Conservation (phyloP, 257 asterid species). For the Solanum sejunctum region DNA sequence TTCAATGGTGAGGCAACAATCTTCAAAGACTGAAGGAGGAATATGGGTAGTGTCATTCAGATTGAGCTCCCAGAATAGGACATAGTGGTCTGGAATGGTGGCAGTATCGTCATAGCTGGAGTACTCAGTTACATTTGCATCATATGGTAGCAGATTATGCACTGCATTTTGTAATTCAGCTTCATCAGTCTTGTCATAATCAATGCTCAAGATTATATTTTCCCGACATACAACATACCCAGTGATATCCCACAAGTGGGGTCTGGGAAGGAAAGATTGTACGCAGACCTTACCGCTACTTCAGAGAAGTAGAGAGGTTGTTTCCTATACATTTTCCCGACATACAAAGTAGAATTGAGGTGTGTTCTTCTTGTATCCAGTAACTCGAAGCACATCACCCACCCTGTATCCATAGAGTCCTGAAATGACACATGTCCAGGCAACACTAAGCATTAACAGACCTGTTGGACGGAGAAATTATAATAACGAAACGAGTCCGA, state of each 20-base stretch:
- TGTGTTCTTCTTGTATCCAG: background rate
- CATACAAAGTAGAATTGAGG: background rate
- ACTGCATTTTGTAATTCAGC: conserved; percentile 65
- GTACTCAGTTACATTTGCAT: conserved; percentile 49
- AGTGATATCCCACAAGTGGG: too few relatives aligned
- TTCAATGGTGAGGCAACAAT: conserved; percentile 32
- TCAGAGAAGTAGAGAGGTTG: too few relatives aligned
- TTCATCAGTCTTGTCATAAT: conserved; percentile 72
- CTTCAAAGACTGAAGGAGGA: conserved; percentile 68
- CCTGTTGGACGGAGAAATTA: background rate
- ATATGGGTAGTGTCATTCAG: conserved; percentile 25
- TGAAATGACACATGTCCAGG: background rate
- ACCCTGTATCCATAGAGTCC: background rate
- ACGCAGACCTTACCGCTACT: too few relatives aligned
- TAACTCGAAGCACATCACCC: background rate
- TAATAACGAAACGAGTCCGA: background rate
- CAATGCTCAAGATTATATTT: background rate
- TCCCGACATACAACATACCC: background rate
- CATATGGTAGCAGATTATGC: conserved; percentile 45
- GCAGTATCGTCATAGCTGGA: conserved; percentile 64
- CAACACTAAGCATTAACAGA: background rate
- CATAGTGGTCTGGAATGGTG: conserved; percentile 66
- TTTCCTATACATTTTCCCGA: background rate
- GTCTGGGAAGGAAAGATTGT: too few relatives aligned
- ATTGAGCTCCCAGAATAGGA: background rate